Base-by-base conservation (phyloP, 176 grass and related monocot genomes). In the Musa schizocarpa region DNA sequence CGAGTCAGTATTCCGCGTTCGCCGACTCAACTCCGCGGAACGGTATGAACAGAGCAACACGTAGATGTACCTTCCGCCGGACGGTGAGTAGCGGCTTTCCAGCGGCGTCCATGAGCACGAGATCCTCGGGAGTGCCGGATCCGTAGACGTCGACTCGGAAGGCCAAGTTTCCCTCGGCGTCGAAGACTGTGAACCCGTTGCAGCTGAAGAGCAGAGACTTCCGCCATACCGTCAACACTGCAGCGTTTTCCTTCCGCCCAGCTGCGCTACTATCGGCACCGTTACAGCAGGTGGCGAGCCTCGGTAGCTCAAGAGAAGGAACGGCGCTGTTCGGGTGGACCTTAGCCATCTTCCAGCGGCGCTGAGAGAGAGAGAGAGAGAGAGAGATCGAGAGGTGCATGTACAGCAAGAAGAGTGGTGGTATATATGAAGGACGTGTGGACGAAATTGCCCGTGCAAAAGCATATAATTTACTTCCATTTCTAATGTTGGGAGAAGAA, bases 131-230 rank as follows among this genome's bases (percentile, higher is more conserved):
- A 71, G 11, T 59, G 75, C 92, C 90, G 9, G 79, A 84, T 13
- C 83, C 90, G 81, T 91, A 98, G 83, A 83, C 93, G 76, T 98
- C 90, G 12, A 91, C 94, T 80, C 94, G 87, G 88, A 83, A 98
- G 2, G 82, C 86, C 0, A 98, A 81, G 74, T 91, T 73, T 27
- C 94, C 94, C 83, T 70, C 84, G 43, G 88, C 65, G 83, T 98
- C 90, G 84, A 85, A 98, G 63, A 98, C 94, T 12, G 90, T 91
- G 85, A 93, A 98, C 13, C 94, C 94, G 56, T 77, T 91, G 84
- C 94, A 98, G 81, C 93, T 88, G 84, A 93, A 93, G 57, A 98
- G 77, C 70, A 93, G 87, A 14, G 90, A 93, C 86, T 98, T 98
- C 77, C 90, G 76, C 94, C 94, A 98, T 81, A 98, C 88, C 11